A percentile compares a stretch with the other conserved stretches of the same genome.
phyloP scores from a whole-genome alignment of 1,284 basidiomycete genomes.

The Somion occarium region DNA sequence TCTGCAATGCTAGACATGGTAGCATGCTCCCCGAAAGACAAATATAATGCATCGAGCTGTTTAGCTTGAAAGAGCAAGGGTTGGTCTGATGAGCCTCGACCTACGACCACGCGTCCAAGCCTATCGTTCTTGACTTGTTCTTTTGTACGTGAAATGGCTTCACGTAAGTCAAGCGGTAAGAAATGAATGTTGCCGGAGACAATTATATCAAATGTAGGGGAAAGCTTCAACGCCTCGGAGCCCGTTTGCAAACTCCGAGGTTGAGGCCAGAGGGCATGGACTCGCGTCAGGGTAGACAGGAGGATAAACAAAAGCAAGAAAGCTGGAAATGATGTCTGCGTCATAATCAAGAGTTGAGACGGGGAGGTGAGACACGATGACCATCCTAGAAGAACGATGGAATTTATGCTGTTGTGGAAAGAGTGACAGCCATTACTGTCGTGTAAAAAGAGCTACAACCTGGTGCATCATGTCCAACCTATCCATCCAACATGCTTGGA shows the following conservation, averaged over 20 bases:
- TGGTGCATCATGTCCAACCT: no score
- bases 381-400: no score
- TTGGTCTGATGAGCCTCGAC: constrained; percentile 39
- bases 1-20: constrained; percentile 36
- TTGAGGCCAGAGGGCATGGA: constrained; percentile 52
- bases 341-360: no score
- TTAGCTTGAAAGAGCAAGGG: constrained; percentile 24
- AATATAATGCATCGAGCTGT: constrained; percentile 27
- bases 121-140: constrained; percentile 36
- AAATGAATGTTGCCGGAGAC: constrained; percentile 15
- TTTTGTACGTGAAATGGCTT: constrained; percentile 39
- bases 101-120: constrained; percentile 43
- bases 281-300: neutral
- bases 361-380: no score
- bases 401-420: no score
- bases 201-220: constrained; percentile 2
- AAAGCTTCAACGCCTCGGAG: constrained; percentile 42
- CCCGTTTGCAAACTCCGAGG: constrained; percentile 52
- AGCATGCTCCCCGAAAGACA: constrained; percentile 34
- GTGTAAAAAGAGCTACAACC: no score
- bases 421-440: no score
- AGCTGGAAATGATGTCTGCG: neutral
- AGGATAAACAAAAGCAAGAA: no score
- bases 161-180: constrained; percentile 41
- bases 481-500: no score